phyloP scores from a whole-genome alignment of 2,329 filamentous ascomycete species.

The Fusarium denticulatum region DNA sequence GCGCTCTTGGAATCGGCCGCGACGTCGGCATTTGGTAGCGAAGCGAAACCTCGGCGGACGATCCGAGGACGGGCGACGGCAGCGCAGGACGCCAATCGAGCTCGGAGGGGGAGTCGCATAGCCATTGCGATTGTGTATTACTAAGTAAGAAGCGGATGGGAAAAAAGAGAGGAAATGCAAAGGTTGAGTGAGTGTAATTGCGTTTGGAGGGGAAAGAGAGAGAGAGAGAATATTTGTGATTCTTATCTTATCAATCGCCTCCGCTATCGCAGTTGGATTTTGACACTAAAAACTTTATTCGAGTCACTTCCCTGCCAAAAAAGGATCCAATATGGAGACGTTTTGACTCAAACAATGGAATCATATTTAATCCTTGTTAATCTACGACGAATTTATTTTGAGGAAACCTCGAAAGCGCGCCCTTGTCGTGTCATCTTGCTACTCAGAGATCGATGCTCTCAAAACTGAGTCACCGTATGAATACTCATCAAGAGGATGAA shows the following conservation, averaged over 20 bases:
- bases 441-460: neutral
- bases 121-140: slow-evolving; percentile 48
- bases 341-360: slow-evolving; percentile 16
- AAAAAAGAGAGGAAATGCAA: neutral
- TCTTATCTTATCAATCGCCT: slow-evolving; percentile 45
- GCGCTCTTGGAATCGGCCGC: slow-evolving; percentile 77
- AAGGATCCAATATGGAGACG: neutral
- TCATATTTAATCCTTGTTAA: slow-evolving; percentile 1
- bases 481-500: neutral
- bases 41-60: slow-evolving; percentile 47
- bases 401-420: neutral
- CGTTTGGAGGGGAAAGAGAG: slow-evolving; percentile 20
- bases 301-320: slow-evolving; percentile 2
- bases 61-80: slow-evolving; percentile 40
- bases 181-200: neutral
- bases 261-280: slow-evolving; percentile 41
- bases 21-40: slow-evolving; percentile 75
- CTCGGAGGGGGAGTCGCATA: slow-evolving; percentile 51
- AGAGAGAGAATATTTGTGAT: slow-evolving; percentile 40
- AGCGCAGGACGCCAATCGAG: slow-evolving; percentile 48
- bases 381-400: neutral
- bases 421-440: neutral
- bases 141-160: neutral
- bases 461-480: neutral
- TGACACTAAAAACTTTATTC: slow-evolving; percentile 24